phyloP scores from a whole-genome alignment of 257 asterid genomes.

The Anisodus tanguticus region DNA sequence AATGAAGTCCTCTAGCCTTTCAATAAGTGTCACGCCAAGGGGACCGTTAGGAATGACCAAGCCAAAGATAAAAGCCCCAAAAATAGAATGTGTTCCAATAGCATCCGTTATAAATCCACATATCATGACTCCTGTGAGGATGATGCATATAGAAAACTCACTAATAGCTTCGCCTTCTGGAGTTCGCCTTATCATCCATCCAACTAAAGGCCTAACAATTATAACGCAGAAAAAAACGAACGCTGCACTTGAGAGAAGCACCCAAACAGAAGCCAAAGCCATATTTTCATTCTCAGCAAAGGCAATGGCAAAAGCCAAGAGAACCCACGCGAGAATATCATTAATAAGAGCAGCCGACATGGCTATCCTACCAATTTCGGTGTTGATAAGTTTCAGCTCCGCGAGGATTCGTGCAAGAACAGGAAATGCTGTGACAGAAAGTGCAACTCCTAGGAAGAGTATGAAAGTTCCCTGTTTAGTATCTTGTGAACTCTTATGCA shows the following conservation, averaged over 20 bases:
- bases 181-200: conserved; percentile 28
- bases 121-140: conserved; percentile 28
- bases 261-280: conserved; percentile 25
- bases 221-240: conserved; percentile 25
- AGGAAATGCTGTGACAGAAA: conserved; percentile 40
- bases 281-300: conserved; percentile 4
- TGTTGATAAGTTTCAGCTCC: conserved; percentile 37
- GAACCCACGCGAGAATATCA: conserved; percentile 14
- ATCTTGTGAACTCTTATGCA: conserved; percentile 21
- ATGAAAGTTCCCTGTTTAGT: conserved; percentile 7
- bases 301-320: conserved; percentile 28
- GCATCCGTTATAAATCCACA: conserved; percentile 32
- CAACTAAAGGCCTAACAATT: conserved; percentile 27
- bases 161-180: conserved; percentile 30
- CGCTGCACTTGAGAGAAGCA: conserved; percentile 15
- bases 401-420: conserved; percentile 43
- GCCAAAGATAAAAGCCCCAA: conserved; percentile 32
- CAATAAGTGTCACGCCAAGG: conserved; percentile 16
- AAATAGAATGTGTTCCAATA: conserved; percentile 30
- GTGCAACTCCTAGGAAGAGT: conserved; percentile 35
- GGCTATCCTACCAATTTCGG: conserved; percentile 35
- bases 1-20: conserved; percentile 30
- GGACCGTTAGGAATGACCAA: conserved; percentile 19
- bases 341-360: conserved; percentile 26
- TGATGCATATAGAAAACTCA: conserved; percentile 27